Evolutionary conservation across 2,329 filamentous ascomycete genomes (phyloP), one percentile per base, ranked within the genome.

Genomic region (Cladophialophora immunda): DNA sequence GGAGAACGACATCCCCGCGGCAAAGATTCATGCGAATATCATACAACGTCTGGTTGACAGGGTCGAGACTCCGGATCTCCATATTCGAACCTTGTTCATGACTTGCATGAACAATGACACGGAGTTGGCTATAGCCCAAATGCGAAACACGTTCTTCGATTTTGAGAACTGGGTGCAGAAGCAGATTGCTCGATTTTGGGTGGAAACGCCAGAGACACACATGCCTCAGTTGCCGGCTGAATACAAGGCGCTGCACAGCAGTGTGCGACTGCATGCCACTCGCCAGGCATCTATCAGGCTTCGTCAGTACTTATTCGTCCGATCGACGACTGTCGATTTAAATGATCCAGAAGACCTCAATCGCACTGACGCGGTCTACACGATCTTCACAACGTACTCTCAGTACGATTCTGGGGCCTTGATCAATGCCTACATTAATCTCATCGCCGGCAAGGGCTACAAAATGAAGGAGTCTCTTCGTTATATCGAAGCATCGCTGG

Each of bases 21-120:
- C 64, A 8, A 62, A 58, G 29, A 25, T 66, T 11, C 64, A 66
- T 32, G 64, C 64, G 9, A 29, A 41, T 15, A 62, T 66, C 52
- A 62, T 66, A 15, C 64, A 54, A n/a, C 57, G 58, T 25, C 64
- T 66, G 58, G 41, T 62, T 11, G 58, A 66, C 30, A 27, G 58
- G 13, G 52, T 66, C 15, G 50, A 61, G 13, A 22, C 38, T 7
- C 17, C 32, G 17, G 36, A 47, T 36, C 22, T 30, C 9, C 58
- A 66, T 38, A 62, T 66, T 19, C 64, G 30, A 7, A 58, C 55
- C 5, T 41, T 66, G 8, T 66, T 66, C 38, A 62, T 58, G 45
- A 66, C 64, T 6, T 38, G 61, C n/a, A 59, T 66, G 50, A 66
- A 60, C 52, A 66, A 66, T 29, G 64, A 66, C 52, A 45, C 36